Evolutionary conservation across 495 filamentous ascomycete species (phyloP), one percentile per base, ranked within the genome.

Genomic region (Cercophora sp.): DNA sequence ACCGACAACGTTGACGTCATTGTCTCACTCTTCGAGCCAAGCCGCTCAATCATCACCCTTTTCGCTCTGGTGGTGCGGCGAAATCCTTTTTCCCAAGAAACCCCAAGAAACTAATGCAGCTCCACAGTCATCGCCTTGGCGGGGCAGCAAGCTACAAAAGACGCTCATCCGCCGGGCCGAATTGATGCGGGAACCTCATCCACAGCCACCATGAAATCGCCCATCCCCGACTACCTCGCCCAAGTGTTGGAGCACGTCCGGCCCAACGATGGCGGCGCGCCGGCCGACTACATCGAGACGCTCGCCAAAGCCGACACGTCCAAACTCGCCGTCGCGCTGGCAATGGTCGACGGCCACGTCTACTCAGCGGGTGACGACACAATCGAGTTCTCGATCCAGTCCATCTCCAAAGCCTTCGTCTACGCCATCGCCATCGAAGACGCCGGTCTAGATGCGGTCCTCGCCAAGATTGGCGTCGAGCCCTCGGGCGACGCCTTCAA

Each of bases 361-460:
- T 43, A 43, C 19, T 43, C 40, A n/a, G 18, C 40, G 2, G 40
- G 40, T n/a, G 40, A 43, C 40, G 40, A 43, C 40, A 4, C 40
- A 3, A 23, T 43, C 22, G 40, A 43, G 40, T 43, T 43, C 19
- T 43, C 40, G 40, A 43, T 43, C 40, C 40, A 43, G 11, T 43
- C 40, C 40, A 43, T 43, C 40, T 43, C 40, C 40, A 43, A 43
- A 25, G 40, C 40, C 10, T 43, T 43, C 26, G 40, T 43, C 2
- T 43, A 43, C 40, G 40, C 40, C 40, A 43, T 43, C 19, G 40
- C 40, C 40, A 43, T 43, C 40, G 40, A 43, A 25, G 40, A 43
- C 22, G 40, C 40, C 10, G 40, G 40, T 8, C 40, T 43, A 19
- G 40, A 43, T 2, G 40, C 40, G 2, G 40, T 43, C 3, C 20